Conservation (phyloP, 2,329 filamentous ascomycete species). For the Colletotrichum lupini region DNA sequence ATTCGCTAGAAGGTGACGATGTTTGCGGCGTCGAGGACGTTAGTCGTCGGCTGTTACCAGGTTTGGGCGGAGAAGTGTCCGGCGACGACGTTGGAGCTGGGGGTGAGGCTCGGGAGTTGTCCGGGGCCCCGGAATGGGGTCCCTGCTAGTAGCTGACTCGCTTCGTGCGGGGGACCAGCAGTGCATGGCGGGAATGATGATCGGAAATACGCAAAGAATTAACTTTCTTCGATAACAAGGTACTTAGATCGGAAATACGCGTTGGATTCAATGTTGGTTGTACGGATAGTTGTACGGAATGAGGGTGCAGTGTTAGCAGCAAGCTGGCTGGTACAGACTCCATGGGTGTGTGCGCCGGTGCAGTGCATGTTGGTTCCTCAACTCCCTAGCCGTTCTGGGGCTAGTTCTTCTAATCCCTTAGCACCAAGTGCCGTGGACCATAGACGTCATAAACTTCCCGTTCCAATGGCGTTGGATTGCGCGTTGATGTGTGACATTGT, state of each 20-base stretch:
- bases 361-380: too few relatives aligned
- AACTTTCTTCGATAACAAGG: too few relatives aligned
- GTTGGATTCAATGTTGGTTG: neutral
- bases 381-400: neutral
- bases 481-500: neutral
- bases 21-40: neutral
- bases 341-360: neutral
- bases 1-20: neutral
- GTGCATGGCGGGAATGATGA: neutral
- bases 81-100: neutral
- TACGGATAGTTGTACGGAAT: too few relatives aligned
- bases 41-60: neutral
- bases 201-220: slow-evolving; percentile 15
- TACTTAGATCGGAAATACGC: slow-evolving; percentile 6
- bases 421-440: neutral
- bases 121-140: slow-evolving; percentile 26
- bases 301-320: neutral
- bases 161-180: slow-evolving; percentile 3
- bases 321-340: neutral
- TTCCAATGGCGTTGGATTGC: neutral
- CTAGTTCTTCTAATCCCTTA: neutral
- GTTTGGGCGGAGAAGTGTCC: slow-evolving; percentile 11
- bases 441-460: neutral
- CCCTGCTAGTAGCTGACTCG: slow-evolving; percentile 15
- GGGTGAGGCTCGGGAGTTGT: slow-evolving; percentile 16